Evolutionary conservation across 2,329 filamentous ascomycete genomes (phyloP).

Genomic region (Fusarium sp.): DNA sequence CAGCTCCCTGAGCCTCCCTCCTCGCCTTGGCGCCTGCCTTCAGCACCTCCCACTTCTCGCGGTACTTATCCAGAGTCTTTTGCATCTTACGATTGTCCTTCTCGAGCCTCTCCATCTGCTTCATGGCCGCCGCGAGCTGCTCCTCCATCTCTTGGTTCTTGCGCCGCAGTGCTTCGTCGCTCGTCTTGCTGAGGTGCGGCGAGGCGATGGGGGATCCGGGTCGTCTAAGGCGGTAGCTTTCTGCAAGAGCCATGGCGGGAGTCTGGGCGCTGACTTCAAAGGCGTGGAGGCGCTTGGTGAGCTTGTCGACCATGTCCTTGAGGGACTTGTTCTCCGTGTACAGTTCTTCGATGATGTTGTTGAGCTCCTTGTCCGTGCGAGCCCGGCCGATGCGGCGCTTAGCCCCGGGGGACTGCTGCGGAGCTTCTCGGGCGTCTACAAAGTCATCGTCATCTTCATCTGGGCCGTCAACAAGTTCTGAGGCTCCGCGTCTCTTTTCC

Average conservation of each 20-base stretch:
- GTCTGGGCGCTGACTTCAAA: slow-evolving; percentile 95
- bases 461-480: slow-evolving; percentile 61
- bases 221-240: slow-evolving; percentile 77
- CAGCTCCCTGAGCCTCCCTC: slow-evolving; percentile 55
- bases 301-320: slow-evolving; percentile 85
- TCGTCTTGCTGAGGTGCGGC: slow-evolving; percentile 36
- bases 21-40: slow-evolving; percentile 72
- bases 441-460: slow-evolving; percentile 87
- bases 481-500: slow-evolving; percentile 71
- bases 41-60: slow-evolving; percentile 71
- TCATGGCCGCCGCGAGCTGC: slow-evolving; percentile 67
- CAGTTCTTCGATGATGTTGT: slow-evolving; percentile 87
- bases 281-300: slow-evolving; percentile 88
- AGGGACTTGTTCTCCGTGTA: slow-evolving; percentile 89
- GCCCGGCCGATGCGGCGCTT: slow-evolving; percentile 57
- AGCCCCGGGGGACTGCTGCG: slow-evolving; percentile 58
- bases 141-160: slow-evolving; percentile 76
- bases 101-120: slow-evolving; percentile 76
- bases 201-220: slow-evolving; percentile 64
- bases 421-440: slow-evolving; percentile 84
- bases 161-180: slow-evolving; percentile 55
- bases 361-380: slow-evolving; percentile 58
- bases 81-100: slow-evolving; percentile 67
- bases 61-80: slow-evolving; percentile 68
- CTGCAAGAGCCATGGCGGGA: slow-evolving; percentile 85